Evolutionary conservation across 495 filamentous ascomycete species (phyloP), one percentile per base, ranked within the genome.

Genomic region (Podospora conica): DNA sequence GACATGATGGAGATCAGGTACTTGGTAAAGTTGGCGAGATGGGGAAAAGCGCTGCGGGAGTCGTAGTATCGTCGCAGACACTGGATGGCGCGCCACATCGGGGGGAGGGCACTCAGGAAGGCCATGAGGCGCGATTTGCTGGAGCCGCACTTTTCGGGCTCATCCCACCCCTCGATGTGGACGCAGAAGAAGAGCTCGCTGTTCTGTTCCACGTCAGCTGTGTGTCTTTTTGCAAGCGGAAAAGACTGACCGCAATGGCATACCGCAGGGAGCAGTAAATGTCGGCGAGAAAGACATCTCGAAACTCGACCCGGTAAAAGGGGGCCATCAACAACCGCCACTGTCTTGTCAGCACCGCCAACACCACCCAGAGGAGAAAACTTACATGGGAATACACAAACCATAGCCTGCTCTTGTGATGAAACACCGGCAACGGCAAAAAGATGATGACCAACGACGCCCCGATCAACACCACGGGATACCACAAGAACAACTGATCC

Each of bases 231-330:
- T 20, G 5, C 10, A 9, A 2, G 3, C 12, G 7, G 56, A 4
- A 20, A 25, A n/a, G 8, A 86, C 91, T 81, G 83, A 96, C 92
- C 24, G 91, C 88, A 72, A 92, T 89, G 33, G 88, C 81, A 77
- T 98, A 98, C 6, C 92, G 93, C 60, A 93, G 84, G 4, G 95
- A 98, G 74, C 95, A 98, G 71, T 91, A 96, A 84, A 98, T 97
- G 72, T 98, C 95, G 20, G 95, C 95, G 1, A 98, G 83, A 75
- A 96, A 98, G 78, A 98, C 97, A 74, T 98, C 95, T 64, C 92
- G 86, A 72, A 98, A 98, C 74, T 97, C 94, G 27, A 98, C 95
- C 8, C 90, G 92, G 75, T 93, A 97, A 12, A 95, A 70, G 18
- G 95, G 95, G 22, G 95, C 90, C 25, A 92, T 82, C 56, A 96